Percentiles rank a stretch among this genome's conserved stretches.
phyloP scores from a whole-genome alignment of 2,329 filamentous ascomycete species.

The Alternaria arborescens region DNA sequence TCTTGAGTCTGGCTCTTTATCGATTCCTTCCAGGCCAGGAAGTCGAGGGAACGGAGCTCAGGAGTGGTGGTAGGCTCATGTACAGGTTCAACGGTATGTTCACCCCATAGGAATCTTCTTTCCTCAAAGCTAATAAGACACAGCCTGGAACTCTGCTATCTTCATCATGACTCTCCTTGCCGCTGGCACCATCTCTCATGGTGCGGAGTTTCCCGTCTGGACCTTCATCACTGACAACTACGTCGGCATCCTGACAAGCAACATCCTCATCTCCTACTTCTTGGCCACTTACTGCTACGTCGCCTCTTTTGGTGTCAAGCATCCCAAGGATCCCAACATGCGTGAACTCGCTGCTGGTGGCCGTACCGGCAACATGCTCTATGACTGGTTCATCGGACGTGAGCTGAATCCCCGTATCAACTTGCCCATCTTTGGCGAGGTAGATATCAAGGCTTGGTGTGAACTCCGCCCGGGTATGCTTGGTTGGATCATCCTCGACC shows the following conservation, averaged over 20 bases:
- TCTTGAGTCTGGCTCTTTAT: slow-evolving; percentile 77
- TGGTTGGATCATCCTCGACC: slow-evolving; percentile 86
- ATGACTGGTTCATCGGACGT: slow-evolving; percentile 96
- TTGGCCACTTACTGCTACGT: slow-evolving; percentile 83
- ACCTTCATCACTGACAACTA: slow-evolving; percentile 93
- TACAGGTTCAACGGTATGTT: slow-evolving; percentile 74
- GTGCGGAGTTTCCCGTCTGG: slow-evolving; percentile 87
- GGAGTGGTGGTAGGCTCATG: slow-evolving; percentile 75
- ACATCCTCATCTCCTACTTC: slow-evolving; percentile 76
- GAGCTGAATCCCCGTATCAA: slow-evolving; percentile 89
- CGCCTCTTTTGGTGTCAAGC: slow-evolving; percentile 80
- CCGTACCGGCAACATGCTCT: slow-evolving; percentile 82
- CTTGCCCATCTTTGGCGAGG: slow-evolving; percentile 79
- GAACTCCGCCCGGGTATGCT: slow-evolving; percentile 93
- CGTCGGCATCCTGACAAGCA: slow-evolving; percentile 82
- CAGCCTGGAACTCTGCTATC: slow-evolving; percentile 79
- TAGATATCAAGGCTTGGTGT: slow-evolving; percentile 90
- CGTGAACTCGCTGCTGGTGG: slow-evolving; percentile 86
- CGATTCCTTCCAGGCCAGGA: slow-evolving; percentile 77
- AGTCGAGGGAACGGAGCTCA: slow-evolving; percentile 73
- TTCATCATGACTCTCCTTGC: slow-evolving; percentile 75
- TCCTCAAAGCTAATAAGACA: slow-evolving; percentile 18
- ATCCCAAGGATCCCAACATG: slow-evolving; percentile 70
- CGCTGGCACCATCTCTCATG: slow-evolving; percentile 78
- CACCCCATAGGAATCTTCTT: slow-evolving; percentile 15